These are phyloP conservation scores for Earliella scabrosa DNA, from an alignment of 1,284 basidiomycete species.

Conservation along the genomic window DNA sequence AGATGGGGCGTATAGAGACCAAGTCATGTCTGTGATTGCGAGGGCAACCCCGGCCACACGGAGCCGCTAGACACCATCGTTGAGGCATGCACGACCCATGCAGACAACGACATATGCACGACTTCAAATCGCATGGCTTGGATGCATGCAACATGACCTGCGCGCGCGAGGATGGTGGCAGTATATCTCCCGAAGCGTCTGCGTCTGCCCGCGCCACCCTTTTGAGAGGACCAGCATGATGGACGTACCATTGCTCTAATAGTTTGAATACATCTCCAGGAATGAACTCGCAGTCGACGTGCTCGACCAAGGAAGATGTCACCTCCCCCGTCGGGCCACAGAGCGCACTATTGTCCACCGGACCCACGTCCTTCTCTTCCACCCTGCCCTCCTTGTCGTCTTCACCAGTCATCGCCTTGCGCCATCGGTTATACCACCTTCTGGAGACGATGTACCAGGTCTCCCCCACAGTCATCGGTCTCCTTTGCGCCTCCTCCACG, in stretches of 20 bases:
- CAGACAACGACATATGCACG: not conserved
- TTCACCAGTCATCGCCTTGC: conserved; percentile 68
- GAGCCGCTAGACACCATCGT: too few relatives aligned
- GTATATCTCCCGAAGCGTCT: not conserved
- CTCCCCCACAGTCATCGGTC: conserved; percentile 64
- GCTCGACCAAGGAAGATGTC: conserved; percentile 52
- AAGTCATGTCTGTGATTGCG: not conserved
- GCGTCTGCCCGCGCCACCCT: not conserved
- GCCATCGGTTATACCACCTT: conserved; percentile 78
- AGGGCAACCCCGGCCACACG: too few relatives aligned
- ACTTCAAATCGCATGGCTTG: not conserved
- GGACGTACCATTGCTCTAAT: conserved; percentile 47
- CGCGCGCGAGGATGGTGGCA: not conserved
- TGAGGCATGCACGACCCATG: not conserved
- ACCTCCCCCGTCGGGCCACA: conserved; percentile 59
- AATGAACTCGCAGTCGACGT: conserved; percentile 80
- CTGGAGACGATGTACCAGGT: conserved; percentile 80
- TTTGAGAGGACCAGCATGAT: not conserved
- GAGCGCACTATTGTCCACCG: conserved; percentile 75
- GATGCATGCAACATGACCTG: not conserved
- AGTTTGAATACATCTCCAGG: conserved; percentile 75
- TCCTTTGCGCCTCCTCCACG: conserved; percentile 50
- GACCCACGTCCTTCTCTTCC: conserved; percentile 65
- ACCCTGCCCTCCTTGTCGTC: conserved; percentile 68
- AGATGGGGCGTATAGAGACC: not conserved